Conservation (phyloP, 1,284 basidiomycete species). For the Cryptococcus amylolentus region DNA sequence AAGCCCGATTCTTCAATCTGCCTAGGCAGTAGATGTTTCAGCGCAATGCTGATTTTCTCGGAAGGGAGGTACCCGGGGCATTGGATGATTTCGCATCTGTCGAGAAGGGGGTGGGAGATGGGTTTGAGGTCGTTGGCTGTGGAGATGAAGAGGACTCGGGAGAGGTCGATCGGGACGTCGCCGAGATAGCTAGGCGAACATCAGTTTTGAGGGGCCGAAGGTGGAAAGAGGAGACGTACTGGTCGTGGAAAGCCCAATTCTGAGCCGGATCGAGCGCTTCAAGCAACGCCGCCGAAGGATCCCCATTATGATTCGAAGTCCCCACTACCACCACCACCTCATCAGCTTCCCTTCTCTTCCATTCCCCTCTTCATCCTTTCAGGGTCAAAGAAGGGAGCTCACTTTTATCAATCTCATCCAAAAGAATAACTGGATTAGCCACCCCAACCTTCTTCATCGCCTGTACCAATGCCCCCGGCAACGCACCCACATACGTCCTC, state of each 20-base stretch:
- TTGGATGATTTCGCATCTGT: conserved; percentile 94
- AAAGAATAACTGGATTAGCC: conserved; percentile 90
- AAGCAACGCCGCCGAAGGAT: conserved; percentile 87
- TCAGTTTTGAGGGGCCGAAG: not conserved
- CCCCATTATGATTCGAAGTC: conserved; percentile 57
- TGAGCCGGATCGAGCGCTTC: conserved; percentile 99
- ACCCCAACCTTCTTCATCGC: conserved; percentile 92
- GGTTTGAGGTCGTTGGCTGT: conserved; percentile 84
- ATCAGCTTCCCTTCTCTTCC: conserved; percentile 54
- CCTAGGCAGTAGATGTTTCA: conserved; percentile 85
- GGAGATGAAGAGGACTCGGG: conserved; percentile 84
- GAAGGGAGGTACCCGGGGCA: conserved; percentile 93
- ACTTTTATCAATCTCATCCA: conserved; percentile 98
- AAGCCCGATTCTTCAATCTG: conserved; percentile 90
- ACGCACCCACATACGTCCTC: conserved; percentile 74
- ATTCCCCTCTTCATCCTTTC: conserved; percentile 38
- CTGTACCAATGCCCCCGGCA: conserved; percentile 96
- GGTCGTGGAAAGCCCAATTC: conserved; percentile 91
- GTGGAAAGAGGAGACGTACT: conserved; percentile 55
- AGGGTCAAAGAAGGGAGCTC: not conserved
- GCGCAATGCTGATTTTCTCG: conserved; percentile 88
- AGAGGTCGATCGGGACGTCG: conserved; percentile 77
- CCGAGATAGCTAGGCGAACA: conserved; percentile 53
- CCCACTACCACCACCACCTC: conserved; percentile 18
- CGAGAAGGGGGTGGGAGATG: conserved; percentile 89